Evolutionary conservation across 2,329 filamentous ascomycete species (phyloP).

Genomic region (Grosmannia huntii): DNA sequence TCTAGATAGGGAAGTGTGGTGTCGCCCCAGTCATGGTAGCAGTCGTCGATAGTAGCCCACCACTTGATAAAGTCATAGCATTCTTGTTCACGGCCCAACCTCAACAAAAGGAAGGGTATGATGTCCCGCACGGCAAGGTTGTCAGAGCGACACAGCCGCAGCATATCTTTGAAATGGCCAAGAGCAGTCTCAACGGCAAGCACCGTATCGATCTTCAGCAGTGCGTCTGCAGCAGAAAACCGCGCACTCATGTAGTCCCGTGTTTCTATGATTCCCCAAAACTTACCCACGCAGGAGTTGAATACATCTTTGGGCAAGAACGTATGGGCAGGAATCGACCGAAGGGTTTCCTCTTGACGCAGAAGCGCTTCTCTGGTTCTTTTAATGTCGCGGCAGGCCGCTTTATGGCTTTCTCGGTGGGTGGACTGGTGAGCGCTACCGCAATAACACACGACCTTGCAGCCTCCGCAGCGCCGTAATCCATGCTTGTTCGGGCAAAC

Average conservation of each 20-base stretch:
- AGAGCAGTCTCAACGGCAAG: not conserved
- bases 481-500: too few relatives aligned
- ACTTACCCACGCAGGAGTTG: too few relatives aligned
- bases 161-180: not conserved
- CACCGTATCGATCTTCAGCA: not conserved
- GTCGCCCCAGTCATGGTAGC: slow-evolving; percentile 24
- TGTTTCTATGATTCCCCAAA: not conserved
- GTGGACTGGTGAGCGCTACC: too few relatives aligned
- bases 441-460: too few relatives aligned
- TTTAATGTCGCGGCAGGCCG: too few relatives aligned
- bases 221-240: not conserved
- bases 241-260: not conserved
- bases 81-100: slow-evolving; percentile 19
- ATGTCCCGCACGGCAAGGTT: slow-evolving; percentile 9
- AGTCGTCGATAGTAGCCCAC: slow-evolving; percentile 19
- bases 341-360: too few relatives aligned
- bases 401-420: too few relatives aligned
- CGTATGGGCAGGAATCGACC: too few relatives aligned
- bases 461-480: too few relatives aligned
- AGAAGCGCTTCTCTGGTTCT: too few relatives aligned
- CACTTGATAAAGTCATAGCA: slow-evolving; percentile 35
- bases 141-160: slow-evolving; percentile 5
- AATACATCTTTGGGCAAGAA: too few relatives aligned
- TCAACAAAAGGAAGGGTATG: slow-evolving; percentile 13
- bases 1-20: slow-evolving; percentile 20